Evolutionary conservation across 176 grass and related monocot genomes (phyloP), one percentile per base, ranked within the genome.

Genomic region (Cenchrus americanus): DNA sequence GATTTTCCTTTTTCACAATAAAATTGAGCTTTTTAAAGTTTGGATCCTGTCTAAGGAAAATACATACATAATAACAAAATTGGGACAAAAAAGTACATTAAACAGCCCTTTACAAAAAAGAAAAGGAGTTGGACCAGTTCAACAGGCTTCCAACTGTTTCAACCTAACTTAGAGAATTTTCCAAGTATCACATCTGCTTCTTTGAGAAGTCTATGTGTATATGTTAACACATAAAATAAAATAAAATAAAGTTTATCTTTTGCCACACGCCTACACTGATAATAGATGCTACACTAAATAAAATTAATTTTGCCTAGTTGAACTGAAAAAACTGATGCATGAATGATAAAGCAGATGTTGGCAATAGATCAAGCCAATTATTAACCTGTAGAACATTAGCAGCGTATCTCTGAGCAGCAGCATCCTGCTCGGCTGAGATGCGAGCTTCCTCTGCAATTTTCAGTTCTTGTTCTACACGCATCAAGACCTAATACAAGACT

Each of bases 381-480:
- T 80, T 77, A 89, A 99, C 97, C 97, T 99, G 91, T 55, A 99
- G 86, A 53, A 94, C 83, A 87, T 96, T 90, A 59, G 76, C 85
- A 78, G 93, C 93, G 1, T 96, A 95, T 92, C 87, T 92, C 86
- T 99, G 97, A 84, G 93, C 91, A 72, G 86, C 89, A 73, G 93
- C 91, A 88, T 96, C 97, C 89, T 99, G 97, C 81, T 99, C 97
- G 37, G 97, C 93, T 76, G 86, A 96, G 27, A 94, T 91, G 59
- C 97, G 97, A 78, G 97, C 97, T 90, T 99, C 97, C 84, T 99
- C 97, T 82, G 93, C 92, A 79, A 84, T 82, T 85, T 99, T 99
- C 79, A 96, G 91, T 89, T 99, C 97, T 94, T 99, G 97, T 79
- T 99, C 97, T 34, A 99, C 91, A 66, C 97, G 91, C 91, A 96